Percentiles rank a stretch among this genome's conserved stretches.
phyloP scores from a whole-genome alignment of 352 stramenopile genomes.

The Phytophthora agathidicida region DNA sequence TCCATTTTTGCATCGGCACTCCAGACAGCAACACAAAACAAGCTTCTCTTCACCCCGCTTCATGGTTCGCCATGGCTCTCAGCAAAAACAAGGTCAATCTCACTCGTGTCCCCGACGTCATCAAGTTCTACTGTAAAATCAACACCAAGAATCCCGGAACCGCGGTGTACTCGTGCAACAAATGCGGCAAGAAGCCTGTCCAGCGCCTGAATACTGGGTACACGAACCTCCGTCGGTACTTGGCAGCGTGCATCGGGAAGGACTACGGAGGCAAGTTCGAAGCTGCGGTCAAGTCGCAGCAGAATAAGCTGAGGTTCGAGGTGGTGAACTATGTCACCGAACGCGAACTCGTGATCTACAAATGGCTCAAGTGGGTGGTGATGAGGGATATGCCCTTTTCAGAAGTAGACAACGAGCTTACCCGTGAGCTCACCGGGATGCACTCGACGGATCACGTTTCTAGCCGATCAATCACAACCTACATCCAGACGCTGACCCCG shows the following conservation, averaged over 20 bases:
- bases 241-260: not conserved
- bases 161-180: not conserved
- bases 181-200: not conserved
- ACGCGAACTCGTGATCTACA: not conserved
- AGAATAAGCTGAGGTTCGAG: not conserved
- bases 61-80: no score
- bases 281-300: not conserved
- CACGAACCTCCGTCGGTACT: not conserved
- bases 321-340: not conserved
- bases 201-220: not conserved
- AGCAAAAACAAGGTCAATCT: no score
- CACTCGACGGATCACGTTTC: not conserved
- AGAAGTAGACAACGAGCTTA: not conserved
- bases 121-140: no score
- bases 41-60: no score
- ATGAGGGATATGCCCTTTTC: conserved; percentile 1
- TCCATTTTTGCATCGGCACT: no score
- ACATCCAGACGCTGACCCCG: not conserved
- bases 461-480: not conserved
- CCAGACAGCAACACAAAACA: no score
- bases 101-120: no score
- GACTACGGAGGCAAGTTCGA: not conserved
- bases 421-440: not conserved
- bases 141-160: no score
- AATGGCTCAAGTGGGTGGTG: not conserved